These are phyloP conservation scores for Neonectria faginata DNA, from an alignment of 2,329 filamentous ascomycete species.

Conservation along the genomic window DNA sequence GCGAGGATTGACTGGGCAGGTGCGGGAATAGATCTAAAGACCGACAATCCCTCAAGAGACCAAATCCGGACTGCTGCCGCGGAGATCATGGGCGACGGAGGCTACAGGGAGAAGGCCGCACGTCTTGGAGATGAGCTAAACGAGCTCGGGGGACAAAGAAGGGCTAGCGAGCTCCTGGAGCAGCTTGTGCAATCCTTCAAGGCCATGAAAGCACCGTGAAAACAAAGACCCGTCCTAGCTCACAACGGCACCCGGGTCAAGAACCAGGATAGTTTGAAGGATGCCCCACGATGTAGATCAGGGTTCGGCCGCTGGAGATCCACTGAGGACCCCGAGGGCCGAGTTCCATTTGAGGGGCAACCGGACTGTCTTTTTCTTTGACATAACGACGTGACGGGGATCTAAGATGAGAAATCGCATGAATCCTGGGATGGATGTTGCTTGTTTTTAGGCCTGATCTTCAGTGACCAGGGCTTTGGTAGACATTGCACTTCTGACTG, in stretches of 20 bases:
- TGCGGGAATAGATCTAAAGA: conserved; percentile 52
- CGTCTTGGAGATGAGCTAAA: conserved; percentile 45
- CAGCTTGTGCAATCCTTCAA: conserved; percentile 34
- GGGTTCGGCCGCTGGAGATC: conserved; percentile 12
- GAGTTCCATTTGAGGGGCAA: background rate
- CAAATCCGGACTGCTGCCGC: conserved; percentile 44
- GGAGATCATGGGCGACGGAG: conserved; percentile 41
- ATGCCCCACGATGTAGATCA: conserved; percentile 12
- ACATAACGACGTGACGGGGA: background rate
- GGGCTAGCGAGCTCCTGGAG: conserved; percentile 46
- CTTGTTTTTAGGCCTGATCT: background rate
- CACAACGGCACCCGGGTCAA: too few relatives aligned
- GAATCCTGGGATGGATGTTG: background rate
- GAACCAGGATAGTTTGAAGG: background rate
- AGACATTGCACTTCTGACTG: background rate
- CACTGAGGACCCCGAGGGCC: background rate
- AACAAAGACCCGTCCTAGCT: background rate
- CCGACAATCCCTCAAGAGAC: conserved; percentile 47
- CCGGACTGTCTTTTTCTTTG: background rate
- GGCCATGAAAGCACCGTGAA: background rate
- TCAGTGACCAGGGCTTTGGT: background rate
- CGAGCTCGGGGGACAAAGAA: conserved; percentile 43
- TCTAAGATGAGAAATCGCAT: background rate
- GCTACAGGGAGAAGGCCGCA: conserved; percentile 40
- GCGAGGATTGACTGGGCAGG: conserved; percentile 49